phyloP scores from a whole-genome alignment of 768 basidiomycete genomes.

The Pisolithus albus region DNA sequence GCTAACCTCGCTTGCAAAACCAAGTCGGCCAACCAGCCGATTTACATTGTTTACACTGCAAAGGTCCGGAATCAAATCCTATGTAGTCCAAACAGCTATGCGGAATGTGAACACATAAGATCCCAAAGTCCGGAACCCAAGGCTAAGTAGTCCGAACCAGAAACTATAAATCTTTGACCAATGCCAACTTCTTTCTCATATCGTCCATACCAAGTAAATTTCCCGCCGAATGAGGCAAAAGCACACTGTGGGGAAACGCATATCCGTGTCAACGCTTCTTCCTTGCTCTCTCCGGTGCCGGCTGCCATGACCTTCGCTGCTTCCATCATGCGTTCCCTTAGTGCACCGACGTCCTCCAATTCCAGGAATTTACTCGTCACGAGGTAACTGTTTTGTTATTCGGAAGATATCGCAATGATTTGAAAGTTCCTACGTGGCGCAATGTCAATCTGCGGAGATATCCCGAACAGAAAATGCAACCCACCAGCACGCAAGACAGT shows the following conservation, averaged over 20 bases:
- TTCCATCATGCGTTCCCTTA: constrained; percentile 34
- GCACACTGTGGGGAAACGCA: constrained; percentile 46
- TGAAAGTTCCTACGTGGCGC: constrained; percentile 20
- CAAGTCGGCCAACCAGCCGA: too few species aligned
- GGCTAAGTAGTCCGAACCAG: too few species aligned
- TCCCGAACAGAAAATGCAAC: neutral
- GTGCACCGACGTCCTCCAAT: constrained; percentile 37
- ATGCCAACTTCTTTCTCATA: constrained; percentile 23
- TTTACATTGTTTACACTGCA: too few species aligned
- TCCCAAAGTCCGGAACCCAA: too few species aligned
- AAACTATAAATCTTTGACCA: constrained; percentile 30
- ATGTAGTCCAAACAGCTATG: too few species aligned
- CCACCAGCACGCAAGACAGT: constrained; percentile 35
- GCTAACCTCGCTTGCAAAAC: too few species aligned
- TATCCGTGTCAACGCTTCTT: constrained; percentile 34
- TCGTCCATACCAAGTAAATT: constrained; percentile 33
- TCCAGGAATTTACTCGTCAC: constrained; percentile 37
- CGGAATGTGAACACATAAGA: too few species aligned
- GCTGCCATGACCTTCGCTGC: constrained; percentile 39
- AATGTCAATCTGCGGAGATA: neutral
- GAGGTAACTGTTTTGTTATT: constrained; percentile 33
- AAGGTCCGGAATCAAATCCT: too few species aligned
- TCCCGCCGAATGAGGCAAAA: constrained; percentile 41
- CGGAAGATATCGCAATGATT: constrained; percentile 26
- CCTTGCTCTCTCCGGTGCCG: constrained; percentile 30